phyloP scores from a whole-genome alignment of 305 asterid species.

The Fraxinus dipetala region DNA sequence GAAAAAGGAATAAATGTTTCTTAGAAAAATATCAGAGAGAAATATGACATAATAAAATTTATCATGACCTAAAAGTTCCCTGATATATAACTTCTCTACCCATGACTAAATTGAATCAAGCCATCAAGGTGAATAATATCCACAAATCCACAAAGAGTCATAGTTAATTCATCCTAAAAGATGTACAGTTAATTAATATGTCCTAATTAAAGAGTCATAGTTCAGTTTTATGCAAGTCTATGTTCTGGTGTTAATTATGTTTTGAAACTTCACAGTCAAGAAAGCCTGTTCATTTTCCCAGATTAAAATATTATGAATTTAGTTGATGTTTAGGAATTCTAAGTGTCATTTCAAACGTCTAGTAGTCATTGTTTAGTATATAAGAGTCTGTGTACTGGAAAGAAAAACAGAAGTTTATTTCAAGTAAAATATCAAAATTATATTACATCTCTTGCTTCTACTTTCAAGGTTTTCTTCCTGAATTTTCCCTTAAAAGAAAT shows the following conservation, averaged over 20 bases:
- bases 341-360: not conserved
- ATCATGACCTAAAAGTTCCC: not conserved
- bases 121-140: not conserved
- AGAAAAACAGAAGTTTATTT: not conserved
- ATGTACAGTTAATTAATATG: not conserved
- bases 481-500: not conserved
- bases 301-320: not conserved
- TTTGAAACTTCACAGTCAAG: not conserved
- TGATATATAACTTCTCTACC: slow-evolving; percentile 8
- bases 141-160: not conserved
- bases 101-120: not conserved
- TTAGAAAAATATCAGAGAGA: not conserved
- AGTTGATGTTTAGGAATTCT: not conserved
- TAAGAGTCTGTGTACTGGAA: not conserved
- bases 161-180: not conserved
- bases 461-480: not conserved
- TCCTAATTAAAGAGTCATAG: not conserved
- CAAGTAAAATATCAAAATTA: not conserved
- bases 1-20: not conserved
- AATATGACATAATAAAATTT: not conserved
- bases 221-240: not conserved
- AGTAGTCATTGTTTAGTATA: not conserved
- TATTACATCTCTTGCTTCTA: not conserved
- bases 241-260: not conserved
- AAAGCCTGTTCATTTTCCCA: not conserved